Evolutionary conservation across 2,329 filamentous ascomycete species (phyloP).

Genomic region (Arthroderma uncinatum): DNA sequence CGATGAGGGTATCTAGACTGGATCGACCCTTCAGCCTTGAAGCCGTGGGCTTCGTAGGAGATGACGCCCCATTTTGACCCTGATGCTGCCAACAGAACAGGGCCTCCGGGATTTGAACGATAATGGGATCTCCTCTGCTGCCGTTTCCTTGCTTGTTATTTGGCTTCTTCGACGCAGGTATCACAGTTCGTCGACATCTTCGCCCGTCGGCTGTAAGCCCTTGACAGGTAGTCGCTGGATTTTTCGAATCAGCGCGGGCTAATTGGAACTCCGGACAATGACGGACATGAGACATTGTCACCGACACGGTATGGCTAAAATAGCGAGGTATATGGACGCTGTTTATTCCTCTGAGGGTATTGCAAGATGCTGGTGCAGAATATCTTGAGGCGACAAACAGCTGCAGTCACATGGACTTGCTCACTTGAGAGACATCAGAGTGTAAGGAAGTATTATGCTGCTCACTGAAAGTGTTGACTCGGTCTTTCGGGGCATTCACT

Average conservation of each 20-base stretch:
- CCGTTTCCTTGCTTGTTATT: slow-evolving; percentile 19
- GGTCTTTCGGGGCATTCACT: no score
- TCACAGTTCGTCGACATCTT: slow-evolving; percentile 64
- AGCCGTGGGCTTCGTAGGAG: slow-evolving; percentile 34
- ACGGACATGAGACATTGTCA: slow-evolving; percentile 51
- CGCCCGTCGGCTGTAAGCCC: slow-evolving; percentile 75
- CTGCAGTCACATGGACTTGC: not conserved
- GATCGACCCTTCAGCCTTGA: slow-evolving; percentile 54
- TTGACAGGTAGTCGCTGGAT: slow-evolving; percentile 72
- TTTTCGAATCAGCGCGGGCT: slow-evolving; percentile 69
- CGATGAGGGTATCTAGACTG: slow-evolving; percentile 79
- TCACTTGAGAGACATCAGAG: not conserved
- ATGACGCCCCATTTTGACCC: slow-evolving; percentile 53
- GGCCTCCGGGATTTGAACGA: slow-evolving; percentile 22
- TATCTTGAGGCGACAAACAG: not conserved
- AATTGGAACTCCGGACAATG: slow-evolving; percentile 73
- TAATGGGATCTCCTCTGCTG: slow-evolving; percentile 17
- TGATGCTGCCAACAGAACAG: slow-evolving; percentile 94
- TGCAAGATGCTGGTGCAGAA: not conserved
- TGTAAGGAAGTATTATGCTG: no score
- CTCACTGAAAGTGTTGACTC: no score
- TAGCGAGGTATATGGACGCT: not conserved
- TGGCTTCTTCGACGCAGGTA: slow-evolving; percentile 27
- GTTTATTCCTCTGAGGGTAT: not conserved
- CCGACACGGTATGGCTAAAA: not conserved